Conservation (phyloP, 495 filamentous ascomycete genomes). For the Cairneyella variabilis region DNA sequence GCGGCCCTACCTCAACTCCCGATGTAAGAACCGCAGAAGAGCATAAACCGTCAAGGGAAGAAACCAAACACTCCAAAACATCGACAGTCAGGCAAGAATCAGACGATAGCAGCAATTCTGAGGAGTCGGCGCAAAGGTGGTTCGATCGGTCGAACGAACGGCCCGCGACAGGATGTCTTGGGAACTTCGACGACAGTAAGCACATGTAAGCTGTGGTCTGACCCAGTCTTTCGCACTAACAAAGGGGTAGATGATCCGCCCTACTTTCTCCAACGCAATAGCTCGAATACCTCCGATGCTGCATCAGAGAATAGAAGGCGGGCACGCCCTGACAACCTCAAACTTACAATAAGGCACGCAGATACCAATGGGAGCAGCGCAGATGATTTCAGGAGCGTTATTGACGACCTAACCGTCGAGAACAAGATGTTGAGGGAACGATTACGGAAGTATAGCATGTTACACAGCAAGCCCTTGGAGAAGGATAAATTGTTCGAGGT, state of each 20-base stretch:
- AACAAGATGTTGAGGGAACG: constrained; percentile 68
- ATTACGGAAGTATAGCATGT: constrained; percentile 61
- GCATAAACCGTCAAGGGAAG: not conserved
- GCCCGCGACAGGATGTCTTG: constrained; percentile 26
- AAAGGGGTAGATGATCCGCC: constrained; percentile 45
- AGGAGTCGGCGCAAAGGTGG: constrained; percentile 30
- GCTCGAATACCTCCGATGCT: constrained; percentile 41
- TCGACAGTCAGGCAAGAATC: not conserved
- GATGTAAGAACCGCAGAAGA: not conserved
- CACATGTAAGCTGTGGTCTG: not conserved
- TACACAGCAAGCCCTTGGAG: constrained; percentile 53
- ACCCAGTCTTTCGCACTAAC: not conserved
- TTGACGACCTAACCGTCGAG: constrained; percentile 69
- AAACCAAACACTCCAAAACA: not conserved
- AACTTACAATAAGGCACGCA: constrained; percentile 19
- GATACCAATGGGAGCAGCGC: constrained; percentile 46
- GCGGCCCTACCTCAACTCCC: not conserved
- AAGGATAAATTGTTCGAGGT: constrained; percentile 75
- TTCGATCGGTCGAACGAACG: constrained; percentile 43
- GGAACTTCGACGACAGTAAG: constrained; percentile 23
- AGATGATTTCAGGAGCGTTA: constrained; percentile 61
- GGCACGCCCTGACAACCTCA: constrained; percentile 5
- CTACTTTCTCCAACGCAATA: constrained; percentile 42
- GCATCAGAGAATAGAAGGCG: constrained; percentile 17
- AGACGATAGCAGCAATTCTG: constrained; percentile 4